A percentile compares a stretch with the other conserved stretches of the same genome.
These are phyloP conservation scores for Rhynchosporium agropyri DNA, from an alignment of 2,329 filamentous ascomycete species.

Conservation along the genomic window DNA sequence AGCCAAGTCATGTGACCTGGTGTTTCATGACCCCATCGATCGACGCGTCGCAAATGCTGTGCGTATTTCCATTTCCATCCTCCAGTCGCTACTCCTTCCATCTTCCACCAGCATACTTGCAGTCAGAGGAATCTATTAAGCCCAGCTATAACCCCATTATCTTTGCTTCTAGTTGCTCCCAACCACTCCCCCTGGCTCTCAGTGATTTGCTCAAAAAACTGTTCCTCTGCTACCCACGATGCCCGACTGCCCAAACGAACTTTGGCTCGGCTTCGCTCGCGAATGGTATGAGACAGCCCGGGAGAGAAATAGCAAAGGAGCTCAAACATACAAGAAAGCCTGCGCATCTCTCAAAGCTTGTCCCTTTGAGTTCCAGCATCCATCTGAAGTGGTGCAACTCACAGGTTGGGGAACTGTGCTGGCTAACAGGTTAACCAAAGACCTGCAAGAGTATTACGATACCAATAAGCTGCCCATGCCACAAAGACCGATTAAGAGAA, in stretches of 20 bases:
- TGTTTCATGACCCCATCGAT: not conserved
- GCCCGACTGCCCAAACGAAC: slow-evolving; percentile 57
- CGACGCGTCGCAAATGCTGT: not conserved
- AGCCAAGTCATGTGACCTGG: slow-evolving; percentile 1
- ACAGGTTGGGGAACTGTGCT: slow-evolving; percentile 74
- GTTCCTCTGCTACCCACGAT: slow-evolving; percentile 11
- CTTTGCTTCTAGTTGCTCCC: not conserved
- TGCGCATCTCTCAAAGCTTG: slow-evolving; percentile 78
- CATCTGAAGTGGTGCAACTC: slow-evolving; percentile 72
- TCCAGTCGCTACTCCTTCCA: too few species aligned
- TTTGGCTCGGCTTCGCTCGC: slow-evolving; percentile 73
- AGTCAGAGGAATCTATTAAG: too few species aligned
- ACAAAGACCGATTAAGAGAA: slow-evolving; percentile 52
- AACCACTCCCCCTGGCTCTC: not conserved
- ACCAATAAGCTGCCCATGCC: slow-evolving; percentile 71
- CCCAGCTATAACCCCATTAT: not conserved
- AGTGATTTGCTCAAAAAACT: not conserved
- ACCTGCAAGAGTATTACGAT: slow-evolving; percentile 61
- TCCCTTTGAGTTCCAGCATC: slow-evolving; percentile 65
- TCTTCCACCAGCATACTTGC: too few species aligned
- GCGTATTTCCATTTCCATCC: not conserved
- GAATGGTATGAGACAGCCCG: slow-evolving; percentile 74
- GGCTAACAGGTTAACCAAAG: slow-evolving; percentile 67
- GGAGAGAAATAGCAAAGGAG: slow-evolving; percentile 70
- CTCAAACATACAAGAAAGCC: slow-evolving; percentile 73